A percentile compares a stretch with the other conserved stretches of the same genome.
These are phyloP conservation scores for Kregervanrija delftensis DNA, from an alignment of 805 yeast species.

Conservation along the genomic window DNA sequence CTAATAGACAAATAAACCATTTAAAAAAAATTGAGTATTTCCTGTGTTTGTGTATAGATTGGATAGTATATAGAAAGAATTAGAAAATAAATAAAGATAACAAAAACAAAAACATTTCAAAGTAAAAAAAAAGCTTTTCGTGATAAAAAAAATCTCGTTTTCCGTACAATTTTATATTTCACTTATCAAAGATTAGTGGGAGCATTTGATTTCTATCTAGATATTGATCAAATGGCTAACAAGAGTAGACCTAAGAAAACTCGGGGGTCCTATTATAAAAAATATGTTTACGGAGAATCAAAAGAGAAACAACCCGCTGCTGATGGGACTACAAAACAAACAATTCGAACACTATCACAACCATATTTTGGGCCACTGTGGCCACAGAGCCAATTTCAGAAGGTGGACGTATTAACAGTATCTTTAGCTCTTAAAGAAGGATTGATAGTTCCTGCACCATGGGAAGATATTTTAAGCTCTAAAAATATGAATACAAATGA, in stretches of 20 bases:
- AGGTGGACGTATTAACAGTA: constrained; percentile 37
- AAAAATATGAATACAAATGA: not conserved
- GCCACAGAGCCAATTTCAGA: constrained; percentile 46
- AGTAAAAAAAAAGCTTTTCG: no score
- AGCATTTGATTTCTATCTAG: no score
- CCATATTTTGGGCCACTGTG: constrained; percentile 27
- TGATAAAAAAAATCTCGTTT: no score
- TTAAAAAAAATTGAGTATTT: no score
- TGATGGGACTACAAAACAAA: constrained; percentile 14
- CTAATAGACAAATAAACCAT: no score
- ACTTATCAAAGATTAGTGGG: no score
- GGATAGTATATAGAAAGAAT: no score
- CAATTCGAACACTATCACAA: constrained; percentile 23
- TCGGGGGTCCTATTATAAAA: constrained; percentile 65
- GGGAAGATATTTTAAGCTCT: constrained; percentile 6
- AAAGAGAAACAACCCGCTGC: constrained; percentile 8
- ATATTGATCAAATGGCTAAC: constrained; percentile 55
- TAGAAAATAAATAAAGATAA: no score
- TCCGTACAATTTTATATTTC: no score
- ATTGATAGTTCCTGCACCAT: constrained; percentile 22
- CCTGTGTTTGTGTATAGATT: no score
- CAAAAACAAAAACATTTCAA: no score
- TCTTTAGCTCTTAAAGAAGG: constrained; percentile 22
- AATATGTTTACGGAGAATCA: constrained; percentile 53
- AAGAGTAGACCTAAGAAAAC: constrained; percentile 80